These are phyloP conservation scores for Globisporangium echinulatum DNA, from an alignment of 352 stramenopile genomes.

Conservation along the genomic window DNA sequence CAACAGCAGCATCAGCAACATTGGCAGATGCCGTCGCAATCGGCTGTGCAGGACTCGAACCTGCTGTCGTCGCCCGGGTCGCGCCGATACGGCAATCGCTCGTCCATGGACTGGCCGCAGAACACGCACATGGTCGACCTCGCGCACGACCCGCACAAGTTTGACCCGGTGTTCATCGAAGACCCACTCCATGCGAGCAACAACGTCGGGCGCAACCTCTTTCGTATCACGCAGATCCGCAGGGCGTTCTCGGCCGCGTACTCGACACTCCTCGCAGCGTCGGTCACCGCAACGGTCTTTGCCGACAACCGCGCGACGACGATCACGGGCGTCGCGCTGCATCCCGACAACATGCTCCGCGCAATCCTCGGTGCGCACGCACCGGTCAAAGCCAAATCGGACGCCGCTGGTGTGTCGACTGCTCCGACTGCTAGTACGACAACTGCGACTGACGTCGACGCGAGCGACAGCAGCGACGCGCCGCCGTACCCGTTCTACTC, in stretches of 20 bases:
- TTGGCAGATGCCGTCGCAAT: conserved; percentile 52
- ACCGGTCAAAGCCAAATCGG: conserved; percentile 46
- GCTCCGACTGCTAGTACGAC: not conserved
- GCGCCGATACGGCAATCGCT: conserved; percentile 61
- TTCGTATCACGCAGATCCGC: conserved; percentile 90
- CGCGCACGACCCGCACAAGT: conserved; percentile 85
- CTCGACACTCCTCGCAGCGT: conserved; percentile 54
- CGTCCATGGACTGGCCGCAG: conserved; percentile 51
- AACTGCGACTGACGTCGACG: no score
- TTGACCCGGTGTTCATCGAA: conserved; percentile 94
- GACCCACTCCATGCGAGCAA: conserved; percentile 92
- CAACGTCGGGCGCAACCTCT: conserved; percentile 95
- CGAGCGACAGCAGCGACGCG: not conserved
- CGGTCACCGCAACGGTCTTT: conserved; percentile 46
- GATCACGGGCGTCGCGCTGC: conserved; percentile 59
- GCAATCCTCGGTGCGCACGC: conserved; percentile 54
- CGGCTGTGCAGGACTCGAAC: conserved; percentile 42
- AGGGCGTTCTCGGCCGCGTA: conserved; percentile 72
- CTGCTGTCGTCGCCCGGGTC: conserved; percentile 51
- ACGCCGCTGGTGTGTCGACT: conserved; percentile 5
- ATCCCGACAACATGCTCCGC: conserved; percentile 76
- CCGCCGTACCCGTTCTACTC: conserved; percentile 16
- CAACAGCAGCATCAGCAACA: conserved; percentile 32
- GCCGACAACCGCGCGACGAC: conserved; percentile 45
- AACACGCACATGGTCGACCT: conserved; percentile 37